Base-by-base conservation (phyloP, 768 basidiomycete species). In the Mrakia hoshinonis region DNA sequence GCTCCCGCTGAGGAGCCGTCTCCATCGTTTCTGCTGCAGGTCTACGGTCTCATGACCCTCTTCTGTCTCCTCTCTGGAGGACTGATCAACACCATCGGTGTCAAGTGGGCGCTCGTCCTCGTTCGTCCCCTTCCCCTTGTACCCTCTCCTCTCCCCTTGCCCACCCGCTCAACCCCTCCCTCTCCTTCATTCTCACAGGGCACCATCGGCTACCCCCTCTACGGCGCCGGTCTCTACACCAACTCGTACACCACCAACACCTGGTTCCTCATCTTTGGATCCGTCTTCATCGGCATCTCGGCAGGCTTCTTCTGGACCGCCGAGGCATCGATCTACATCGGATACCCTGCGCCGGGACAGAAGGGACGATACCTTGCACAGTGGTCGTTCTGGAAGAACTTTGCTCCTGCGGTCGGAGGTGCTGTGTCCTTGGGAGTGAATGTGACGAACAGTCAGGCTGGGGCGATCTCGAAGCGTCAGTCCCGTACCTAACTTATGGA, bases 261-360 rank as follows among this genome's bases (percentile, higher is more conserved):
- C 48, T 51, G 47, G 47, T 51, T 67, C 65, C 51, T 67, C 4
- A 36, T 67, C 47, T 67, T 48, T 9, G 48, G 47, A 49, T 49
- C 51, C 20, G 48, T 46, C 52, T 54, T 54, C 31, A 61, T 43
- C 26, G 60, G 68, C n/a, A 69, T 69, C 46, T 51, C 47, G 6
- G 68, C 68, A 20, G 68, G 68, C 1, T 69, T 69, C 60, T 69
- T 69, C 68, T 69, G 68, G 68, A 34, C 67, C 13, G 67, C 67
- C 15, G 67, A 68, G 51, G 67, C 67, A 2, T 36, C 67, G 0
- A 43, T 68, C 38, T 49, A 49, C 34, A 68, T 68, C 26, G 67
- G 67, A 13, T 68, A 54, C 54, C 67, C 67, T 54, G 52, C 22
- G 12, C 36, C 54, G 1, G 63, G 63, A 65, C 24, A 65, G 39